phyloP scores from a whole-genome alignment of 768 basidiomycete genomes.

The Cystobasidium tubakii region DNA sequence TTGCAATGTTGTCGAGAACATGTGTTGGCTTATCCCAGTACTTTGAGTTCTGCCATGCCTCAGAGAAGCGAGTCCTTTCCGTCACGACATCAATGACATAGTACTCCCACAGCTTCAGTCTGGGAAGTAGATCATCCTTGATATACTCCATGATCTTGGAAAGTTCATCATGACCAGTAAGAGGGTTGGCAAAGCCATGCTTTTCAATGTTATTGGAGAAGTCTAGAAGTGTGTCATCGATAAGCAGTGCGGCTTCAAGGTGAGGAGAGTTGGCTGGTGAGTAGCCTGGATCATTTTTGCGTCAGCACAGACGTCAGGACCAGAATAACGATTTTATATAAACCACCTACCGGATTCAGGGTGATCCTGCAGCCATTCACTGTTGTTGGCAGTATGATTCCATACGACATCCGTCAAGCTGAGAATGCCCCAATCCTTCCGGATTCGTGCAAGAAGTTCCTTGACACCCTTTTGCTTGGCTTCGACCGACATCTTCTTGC shows the following conservation, averaged over 20 bases:
- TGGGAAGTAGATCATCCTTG: slow-evolving; percentile 56
- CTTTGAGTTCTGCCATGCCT: slow-evolving; percentile 59
- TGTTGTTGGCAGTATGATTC: slow-evolving; percentile 95
- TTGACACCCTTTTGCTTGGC: slow-evolving; percentile 48
- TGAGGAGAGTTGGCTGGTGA: slow-evolving; percentile 86
- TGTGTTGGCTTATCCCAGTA: slow-evolving; percentile 55
- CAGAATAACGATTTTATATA: no score
- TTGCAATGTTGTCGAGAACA: slow-evolving; percentile 52
- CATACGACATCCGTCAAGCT: slow-evolving; percentile 91
- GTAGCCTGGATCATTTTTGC: slow-evolving; percentile 58
- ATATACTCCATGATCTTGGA: slow-evolving; percentile 63
- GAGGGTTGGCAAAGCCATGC: slow-evolving; percentile 64
- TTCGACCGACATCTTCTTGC: slow-evolving; percentile 39
- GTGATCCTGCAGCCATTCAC: slow-evolving; percentile 81
- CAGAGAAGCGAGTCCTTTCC: slow-evolving; percentile 60
- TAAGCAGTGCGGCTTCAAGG: slow-evolving; percentile 80
- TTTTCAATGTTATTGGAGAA: slow-evolving; percentile 65
- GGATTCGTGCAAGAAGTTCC: slow-evolving; percentile 60
- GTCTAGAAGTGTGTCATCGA: slow-evolving; percentile 77
- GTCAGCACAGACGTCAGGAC: background rate
- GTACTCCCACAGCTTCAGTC: slow-evolving; percentile 80
- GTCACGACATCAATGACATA: slow-evolving; percentile 73
- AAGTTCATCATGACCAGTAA: slow-evolving; percentile 66
- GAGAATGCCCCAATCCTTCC: slow-evolving; percentile 78
- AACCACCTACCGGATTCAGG: slow-evolving; percentile 79